Percentiles rank a stretch among this genome's conserved stretches.
These are phyloP conservation scores for Metarhizium humberi DNA, from an alignment of 2,329 filamentous ascomycete genomes.

Conservation along the genomic window DNA sequence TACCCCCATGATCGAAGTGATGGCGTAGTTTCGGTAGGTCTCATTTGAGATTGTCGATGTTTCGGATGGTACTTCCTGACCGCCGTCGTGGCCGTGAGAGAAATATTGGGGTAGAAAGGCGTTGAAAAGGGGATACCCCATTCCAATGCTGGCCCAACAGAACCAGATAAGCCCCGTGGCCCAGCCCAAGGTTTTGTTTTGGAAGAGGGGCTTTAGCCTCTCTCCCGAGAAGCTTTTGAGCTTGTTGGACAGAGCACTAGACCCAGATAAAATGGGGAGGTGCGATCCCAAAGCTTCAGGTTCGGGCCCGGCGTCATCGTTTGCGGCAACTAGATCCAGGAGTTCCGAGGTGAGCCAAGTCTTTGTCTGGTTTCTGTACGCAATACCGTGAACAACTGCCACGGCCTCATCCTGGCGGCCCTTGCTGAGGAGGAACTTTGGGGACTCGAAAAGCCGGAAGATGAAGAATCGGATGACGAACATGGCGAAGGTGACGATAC, in stretches of 20 bases:
- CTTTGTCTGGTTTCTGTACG: conserved; percentile 57
- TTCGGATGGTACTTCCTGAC: conserved; percentile 15
- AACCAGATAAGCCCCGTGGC: conserved; percentile 60
- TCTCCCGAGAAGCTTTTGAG: conserved; percentile 58
- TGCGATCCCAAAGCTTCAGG: conserved; percentile 10
- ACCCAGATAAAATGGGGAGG: conserved; percentile 13
- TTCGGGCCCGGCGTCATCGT: conserved; percentile 24
- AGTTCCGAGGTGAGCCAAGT: conserved; percentile 72
- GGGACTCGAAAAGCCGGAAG: conserved; percentile 77
- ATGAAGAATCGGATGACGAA: conserved; percentile 70
- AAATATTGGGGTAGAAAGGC: conserved; percentile 85
- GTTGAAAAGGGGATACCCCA: conserved; percentile 85
- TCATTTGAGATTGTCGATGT: conserved; percentile 30
- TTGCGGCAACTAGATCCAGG: conserved; percentile 43
- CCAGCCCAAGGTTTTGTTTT: conserved; percentile 38
- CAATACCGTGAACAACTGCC: conserved; percentile 69
- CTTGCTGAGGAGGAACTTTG: conserved; percentile 71
- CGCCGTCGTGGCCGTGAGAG: conserved; percentile 40
- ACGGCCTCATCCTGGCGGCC: conserved; percentile 72
- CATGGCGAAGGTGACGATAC: conserved; percentile 65
- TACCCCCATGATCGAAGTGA: conserved; percentile 67
- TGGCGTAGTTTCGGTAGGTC: conserved; percentile 73
- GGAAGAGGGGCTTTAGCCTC: conserved; percentile 58
- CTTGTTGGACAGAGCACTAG: conserved; percentile 43
- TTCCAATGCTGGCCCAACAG: conserved; percentile 73